These are phyloP conservation scores for Powellomyces hirtus DNA, from an alignment of 192 early-diverging fungal genomes.

Conservation along the genomic window DNA sequence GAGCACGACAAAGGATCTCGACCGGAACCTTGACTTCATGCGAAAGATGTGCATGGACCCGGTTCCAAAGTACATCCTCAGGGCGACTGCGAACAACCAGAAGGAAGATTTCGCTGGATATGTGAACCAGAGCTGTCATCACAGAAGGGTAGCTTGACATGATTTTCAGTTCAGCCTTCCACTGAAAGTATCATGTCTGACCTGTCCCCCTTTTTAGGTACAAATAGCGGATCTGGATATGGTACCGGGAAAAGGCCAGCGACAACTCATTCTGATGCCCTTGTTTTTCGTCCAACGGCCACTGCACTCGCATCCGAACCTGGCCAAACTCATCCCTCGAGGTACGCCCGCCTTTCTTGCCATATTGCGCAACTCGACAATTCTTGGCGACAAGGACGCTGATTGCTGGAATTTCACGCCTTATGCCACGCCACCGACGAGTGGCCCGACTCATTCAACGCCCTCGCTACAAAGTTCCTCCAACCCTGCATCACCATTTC, in stretches of 20 bases:
- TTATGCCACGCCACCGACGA: no score
- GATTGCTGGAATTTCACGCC: background rate
- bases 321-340: background rate
- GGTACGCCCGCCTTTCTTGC: background rate
- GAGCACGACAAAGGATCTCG: background rate
- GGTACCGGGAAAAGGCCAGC: background rate
- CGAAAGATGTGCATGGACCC: background rate
- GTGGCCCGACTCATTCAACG: no score
- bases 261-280: background rate
- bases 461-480: no score
- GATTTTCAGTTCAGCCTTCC: background rate
- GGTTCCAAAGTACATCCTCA: background rate
- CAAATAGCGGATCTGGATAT: background rate
- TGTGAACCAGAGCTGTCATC: background rate
- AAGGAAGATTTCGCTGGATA: background rate
- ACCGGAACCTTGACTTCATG: background rate
- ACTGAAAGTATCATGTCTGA: background rate
- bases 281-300: background rate
- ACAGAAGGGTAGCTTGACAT: background rate
- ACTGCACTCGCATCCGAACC: background rate
- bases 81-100: background rate
- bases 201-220: background rate
- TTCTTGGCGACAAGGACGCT: background rate
- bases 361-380: background rate
- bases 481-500: no score